These are phyloP conservation scores for Pilaira anomala DNA, from an alignment of 192 early-diverging fungal genomes.

Conservation along the genomic window DNA sequence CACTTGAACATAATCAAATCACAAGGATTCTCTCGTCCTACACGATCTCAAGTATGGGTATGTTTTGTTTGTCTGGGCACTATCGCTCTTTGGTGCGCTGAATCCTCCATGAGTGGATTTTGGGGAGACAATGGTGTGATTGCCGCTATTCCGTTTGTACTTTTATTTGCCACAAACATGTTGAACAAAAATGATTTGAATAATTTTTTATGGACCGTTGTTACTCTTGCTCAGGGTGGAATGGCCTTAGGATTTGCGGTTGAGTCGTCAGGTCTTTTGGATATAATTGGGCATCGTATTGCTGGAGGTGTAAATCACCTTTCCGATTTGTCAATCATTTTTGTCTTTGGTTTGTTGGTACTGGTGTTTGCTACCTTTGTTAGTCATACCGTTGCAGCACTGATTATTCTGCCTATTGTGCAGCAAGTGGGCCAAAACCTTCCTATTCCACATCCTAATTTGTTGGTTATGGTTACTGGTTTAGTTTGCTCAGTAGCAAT, in stretches of 20 bases:
- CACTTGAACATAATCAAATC: constrained; percentile 19
- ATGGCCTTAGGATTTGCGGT: constrained; percentile 64
- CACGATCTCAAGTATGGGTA: constrained; percentile 26
- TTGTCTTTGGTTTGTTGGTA: constrained; percentile 58
- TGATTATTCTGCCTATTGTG: constrained; percentile 72
- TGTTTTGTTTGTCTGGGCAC: constrained; percentile 53
- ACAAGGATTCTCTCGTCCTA: neutral
- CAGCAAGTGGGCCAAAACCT: constrained; percentile 58
- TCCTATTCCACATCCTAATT: constrained; percentile 56
- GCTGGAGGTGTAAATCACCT: constrained; percentile 45
- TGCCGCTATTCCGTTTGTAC: constrained; percentile 65
- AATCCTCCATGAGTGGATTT: constrained; percentile 45
- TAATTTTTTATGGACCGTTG: constrained; percentile 56
- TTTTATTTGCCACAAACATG: constrained; percentile 64
- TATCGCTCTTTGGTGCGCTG: constrained; percentile 66
- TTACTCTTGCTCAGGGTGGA: constrained; percentile 68
- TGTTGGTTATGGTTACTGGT: constrained; percentile 58
- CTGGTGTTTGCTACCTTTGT: constrained; percentile 69
- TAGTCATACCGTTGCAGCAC: constrained; percentile 68
- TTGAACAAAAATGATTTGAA: constrained; percentile 74
- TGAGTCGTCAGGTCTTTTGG: constrained; percentile 60
- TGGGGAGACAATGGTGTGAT: constrained; percentile 75
- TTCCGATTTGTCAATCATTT: constrained; percentile 49
- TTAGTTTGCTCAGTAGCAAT: constrained; percentile 66
- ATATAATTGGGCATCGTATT: constrained; percentile 53